Percentiles rank a stretch among this genome's conserved stretches.
phyloP scores from a whole-genome alignment of 345 rosid species.

The Brassica cretica region DNA sequence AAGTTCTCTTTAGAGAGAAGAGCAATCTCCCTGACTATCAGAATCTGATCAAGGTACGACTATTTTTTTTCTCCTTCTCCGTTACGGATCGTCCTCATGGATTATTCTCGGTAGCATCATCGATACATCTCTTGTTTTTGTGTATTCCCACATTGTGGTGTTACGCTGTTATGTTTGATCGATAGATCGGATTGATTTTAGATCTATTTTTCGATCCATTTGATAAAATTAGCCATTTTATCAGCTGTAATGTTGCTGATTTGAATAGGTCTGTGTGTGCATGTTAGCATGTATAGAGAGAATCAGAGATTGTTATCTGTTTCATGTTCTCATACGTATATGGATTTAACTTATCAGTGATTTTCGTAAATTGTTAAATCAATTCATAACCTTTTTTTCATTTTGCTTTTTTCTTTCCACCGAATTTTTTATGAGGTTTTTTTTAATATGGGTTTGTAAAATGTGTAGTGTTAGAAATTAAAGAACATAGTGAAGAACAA shows the following conservation, averaged over 20 bases:
- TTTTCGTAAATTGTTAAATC: neutral
- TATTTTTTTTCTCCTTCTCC: neutral
- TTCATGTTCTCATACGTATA: neutral
- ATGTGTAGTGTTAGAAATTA: too few species aligned
- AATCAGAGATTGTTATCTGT: neutral
- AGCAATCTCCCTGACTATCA: slow-evolving; percentile 27
- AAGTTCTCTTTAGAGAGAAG: slow-evolving; percentile 10
- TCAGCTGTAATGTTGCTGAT: neutral
- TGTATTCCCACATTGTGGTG: neutral
- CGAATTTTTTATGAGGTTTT: neutral
- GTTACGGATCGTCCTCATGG: neutral
- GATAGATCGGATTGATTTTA: slow-evolving; percentile 16
- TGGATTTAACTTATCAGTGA: neutral
- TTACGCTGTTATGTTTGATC: slow-evolving; percentile 16
- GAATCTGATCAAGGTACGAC: slow-evolving; percentile 41
- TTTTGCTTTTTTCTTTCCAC: neutral
- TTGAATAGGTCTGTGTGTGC: neutral
- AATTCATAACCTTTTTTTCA: neutral
- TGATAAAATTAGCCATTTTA: neutral
- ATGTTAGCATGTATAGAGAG: slow-evolving; percentile 9
- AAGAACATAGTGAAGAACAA: too few species aligned
- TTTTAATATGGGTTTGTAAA: neutral
- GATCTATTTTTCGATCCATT: slow-evolving; percentile 6
- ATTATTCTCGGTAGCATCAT: slow-evolving; percentile 14
- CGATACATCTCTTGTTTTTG: slow-evolving; percentile 22